Conservation (phyloP, 1,284 basidiomycete species). For the Sanghuangporus baumii region DNA sequence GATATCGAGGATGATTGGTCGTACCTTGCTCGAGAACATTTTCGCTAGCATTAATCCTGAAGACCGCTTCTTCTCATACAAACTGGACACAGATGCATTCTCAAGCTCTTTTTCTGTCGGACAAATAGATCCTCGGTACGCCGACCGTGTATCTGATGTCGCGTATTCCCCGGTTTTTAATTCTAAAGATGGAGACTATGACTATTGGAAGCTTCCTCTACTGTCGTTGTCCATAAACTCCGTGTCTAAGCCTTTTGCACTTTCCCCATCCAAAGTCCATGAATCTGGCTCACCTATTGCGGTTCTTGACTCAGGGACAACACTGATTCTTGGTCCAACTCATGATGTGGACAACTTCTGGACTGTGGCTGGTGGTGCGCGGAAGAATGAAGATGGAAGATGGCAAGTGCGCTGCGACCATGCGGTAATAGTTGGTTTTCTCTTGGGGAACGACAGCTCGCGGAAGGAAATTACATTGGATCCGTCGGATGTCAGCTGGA, state of each 20-base stretch:
- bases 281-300: slow-evolving; percentile 41
- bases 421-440: slow-evolving; percentile 39
- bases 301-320: slow-evolving; percentile 55
- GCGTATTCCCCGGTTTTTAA: slow-evolving; percentile 39
- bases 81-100: slow-evolving; percentile 35
- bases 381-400: slow-evolving; percentile 32
- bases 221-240: slow-evolving; percentile 40
- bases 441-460: slow-evolving; percentile 37
- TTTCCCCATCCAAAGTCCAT: slow-evolving; percentile 43
- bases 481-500: slow-evolving; percentile 49
- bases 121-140: slow-evolving; percentile 37
- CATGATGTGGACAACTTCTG: slow-evolving; percentile 47
- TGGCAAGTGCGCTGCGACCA: slow-evolving; percentile 52
- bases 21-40: slow-evolving; percentile 44
- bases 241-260: slow-evolving; percentile 26
- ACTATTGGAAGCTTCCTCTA: slow-evolving; percentile 56
- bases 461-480: slow-evolving; percentile 41
- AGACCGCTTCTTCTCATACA: slow-evolving; percentile 45
- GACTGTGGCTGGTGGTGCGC: slow-evolving; percentile 36
- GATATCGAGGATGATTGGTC: slow-evolving; percentile 40
- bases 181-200: slow-evolving; percentile 33
- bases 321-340: slow-evolving; percentile 48
- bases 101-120: slow-evolving; percentile 50
- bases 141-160: slow-evolving; percentile 32
- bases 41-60: slow-evolving; percentile 37